Evolutionary conservation across 2,329 filamentous ascomycete species (phyloP), one percentile per base, ranked within the genome.

Genomic region (Hymenoscyphus infarciens): DNA sequence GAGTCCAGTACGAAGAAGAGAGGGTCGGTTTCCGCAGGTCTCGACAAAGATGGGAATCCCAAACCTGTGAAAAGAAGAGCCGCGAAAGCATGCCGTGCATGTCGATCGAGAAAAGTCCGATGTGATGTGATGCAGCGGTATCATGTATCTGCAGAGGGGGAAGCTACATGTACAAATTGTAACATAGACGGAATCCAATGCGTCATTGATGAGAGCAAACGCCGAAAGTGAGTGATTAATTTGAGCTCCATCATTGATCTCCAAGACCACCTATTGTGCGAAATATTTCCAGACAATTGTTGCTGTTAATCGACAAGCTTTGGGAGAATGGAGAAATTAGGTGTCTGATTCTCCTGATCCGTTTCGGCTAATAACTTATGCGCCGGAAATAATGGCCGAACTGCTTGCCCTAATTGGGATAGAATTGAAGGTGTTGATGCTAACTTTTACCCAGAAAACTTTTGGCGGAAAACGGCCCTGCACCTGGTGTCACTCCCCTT

Each of bases 31-130:
- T 57, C 22, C 19, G 55, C 55, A 3, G 33, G 55, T 15, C 39
- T 57, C 27, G 35, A 58, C 11, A 61, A 56, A 54, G 31, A 61
- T 35, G 35, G 54, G 1, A 52, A 52, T 52, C 45, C 45, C 0
- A 70, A 70, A 38, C 68, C 68, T 1, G 67, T 73, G 53, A 97
- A 97, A 78, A 84, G 92, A 72, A 85, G 93, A 73, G 92, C 93
- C n/a, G 92, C 92, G 10, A 90, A 94, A 70, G 93, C 93, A 19
- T 97, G 93, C 75, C 91, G 92, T 66, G 92, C 89, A 70, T 97
- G 93, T 77, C 85, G 93, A 71, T 87, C 90, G 62, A 87, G 93
- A 73, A 97, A 97, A 76, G 93, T 97, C 52, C 86, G 93, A 62
- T 97, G 93, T 79, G 93, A 97, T 79, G 92, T 97, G 62, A 92